Conservation (phyloP, 371 early-diverging fungal genomes). For the Actinomortierella wolfii region DNA sequence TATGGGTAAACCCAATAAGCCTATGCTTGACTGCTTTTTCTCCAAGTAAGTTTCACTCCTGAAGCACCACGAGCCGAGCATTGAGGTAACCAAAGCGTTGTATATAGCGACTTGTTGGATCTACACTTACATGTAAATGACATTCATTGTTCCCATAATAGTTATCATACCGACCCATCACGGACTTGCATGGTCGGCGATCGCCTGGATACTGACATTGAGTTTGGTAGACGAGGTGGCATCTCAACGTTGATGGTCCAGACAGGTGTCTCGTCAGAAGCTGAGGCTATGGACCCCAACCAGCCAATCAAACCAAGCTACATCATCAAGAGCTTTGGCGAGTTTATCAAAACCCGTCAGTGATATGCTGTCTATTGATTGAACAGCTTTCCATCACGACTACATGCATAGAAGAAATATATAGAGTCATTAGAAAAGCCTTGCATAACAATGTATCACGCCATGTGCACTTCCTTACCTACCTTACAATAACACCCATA, state of each 20-base stretch:
- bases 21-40: slow-evolving; percentile 90
- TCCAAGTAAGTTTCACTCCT: slow-evolving; percentile 52
- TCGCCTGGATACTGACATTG: slow-evolving; percentile 94
- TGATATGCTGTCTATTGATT: no score
- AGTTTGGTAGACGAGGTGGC: slow-evolving; percentile 90
- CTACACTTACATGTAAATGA: no score
- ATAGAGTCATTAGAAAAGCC: no score
- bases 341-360: slow-evolving; percentile 42
- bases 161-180: slow-evolving; percentile 75
- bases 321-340: slow-evolving; percentile 60
- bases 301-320: slow-evolving; percentile 61
- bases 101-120: no score
- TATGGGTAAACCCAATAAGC: slow-evolving; percentile 92
- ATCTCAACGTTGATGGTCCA: slow-evolving; percentile 89
- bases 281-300: slow-evolving; percentile 50
- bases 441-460: no score
- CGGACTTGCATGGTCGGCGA: slow-evolving; percentile 98
- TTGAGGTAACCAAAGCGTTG: no score
- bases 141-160: no score
- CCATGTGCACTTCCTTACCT: no score
- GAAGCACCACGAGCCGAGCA: background rate
- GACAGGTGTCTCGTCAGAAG: slow-evolving; percentile 73
- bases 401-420: no score
- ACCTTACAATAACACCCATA: no score
- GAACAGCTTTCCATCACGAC: no score